Conservation (phyloP, 2,329 filamentous ascomycete species). For the Sclerotiophoma versabilis region DNA sequence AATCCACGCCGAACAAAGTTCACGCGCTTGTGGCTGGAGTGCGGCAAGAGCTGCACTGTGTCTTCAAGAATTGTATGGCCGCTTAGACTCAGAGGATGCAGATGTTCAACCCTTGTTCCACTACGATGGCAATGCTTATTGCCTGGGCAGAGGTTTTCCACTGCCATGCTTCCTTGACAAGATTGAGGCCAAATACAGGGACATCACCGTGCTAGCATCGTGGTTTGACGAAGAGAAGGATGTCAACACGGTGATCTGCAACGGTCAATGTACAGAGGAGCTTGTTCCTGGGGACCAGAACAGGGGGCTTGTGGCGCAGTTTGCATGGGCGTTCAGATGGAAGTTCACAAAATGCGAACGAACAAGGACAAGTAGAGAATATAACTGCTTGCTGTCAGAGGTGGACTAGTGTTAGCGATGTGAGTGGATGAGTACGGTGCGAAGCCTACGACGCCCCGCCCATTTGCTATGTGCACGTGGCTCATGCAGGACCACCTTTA, state of each 20-base stretch:
- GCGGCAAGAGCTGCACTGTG: not conserved
- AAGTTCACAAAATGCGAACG: not conserved
- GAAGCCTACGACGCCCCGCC: too few relatives aligned
- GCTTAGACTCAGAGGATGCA: not conserved
- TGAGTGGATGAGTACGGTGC: too few relatives aligned
- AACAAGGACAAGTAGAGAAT: not conserved
- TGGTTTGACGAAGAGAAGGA: too few relatives aligned
- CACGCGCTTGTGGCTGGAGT: constrained; percentile 4
- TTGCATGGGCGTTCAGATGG: constrained; percentile 11
- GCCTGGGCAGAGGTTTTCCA: not conserved
- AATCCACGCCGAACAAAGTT: not conserved
- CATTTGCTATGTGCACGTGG: too few relatives aligned
- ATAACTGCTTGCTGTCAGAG: not conserved
- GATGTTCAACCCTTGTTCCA: not conserved
- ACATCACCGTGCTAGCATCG: not conserved
- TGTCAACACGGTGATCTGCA: not conserved
- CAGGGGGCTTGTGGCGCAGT: not conserved
- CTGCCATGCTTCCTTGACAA: not conserved
- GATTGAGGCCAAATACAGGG: constrained; percentile 7
- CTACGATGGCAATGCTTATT: not conserved
- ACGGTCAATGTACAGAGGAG: not conserved
- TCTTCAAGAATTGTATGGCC: not conserved
- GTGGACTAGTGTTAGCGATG: not conserved
- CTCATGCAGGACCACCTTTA: too few relatives aligned
- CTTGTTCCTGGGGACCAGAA: constrained; percentile 1